phyloP scores from a whole-genome alignment of 2,329 filamentous ascomycete species.

The Diaporthe amygdali region DNA sequence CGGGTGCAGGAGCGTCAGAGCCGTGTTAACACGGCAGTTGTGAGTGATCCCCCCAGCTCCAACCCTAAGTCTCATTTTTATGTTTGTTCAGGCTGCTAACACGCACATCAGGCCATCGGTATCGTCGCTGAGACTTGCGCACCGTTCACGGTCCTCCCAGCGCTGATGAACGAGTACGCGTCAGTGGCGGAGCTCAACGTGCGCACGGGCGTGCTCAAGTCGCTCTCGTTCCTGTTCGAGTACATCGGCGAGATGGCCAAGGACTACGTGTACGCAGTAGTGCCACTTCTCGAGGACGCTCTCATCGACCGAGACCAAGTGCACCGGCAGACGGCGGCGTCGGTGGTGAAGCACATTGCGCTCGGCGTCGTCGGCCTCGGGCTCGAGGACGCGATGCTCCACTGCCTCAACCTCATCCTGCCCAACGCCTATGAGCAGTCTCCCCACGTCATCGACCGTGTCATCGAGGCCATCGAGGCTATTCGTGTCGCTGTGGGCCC shows the following conservation, averaged over 20 bases:
- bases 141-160: slow-evolving; percentile 97
- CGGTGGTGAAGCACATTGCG: slow-evolving; percentile 96
- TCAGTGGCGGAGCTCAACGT: slow-evolving; percentile 98
- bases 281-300: slow-evolving; percentile 92
- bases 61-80: too few species aligned
- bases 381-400: slow-evolving; percentile 98
- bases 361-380: slow-evolving; percentile 96
- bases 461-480: slow-evolving; percentile 96
- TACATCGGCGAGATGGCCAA: slow-evolving; percentile 99
- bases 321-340: slow-evolving; percentile 94
- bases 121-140: slow-evolving; percentile 99
- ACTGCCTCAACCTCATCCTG: slow-evolving; percentile 93
- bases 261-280: slow-evolving; percentile 98
- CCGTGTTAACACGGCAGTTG: slow-evolving; percentile 94
- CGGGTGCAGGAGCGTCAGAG: slow-evolving; percentile 97
- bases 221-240: slow-evolving; percentile 95
- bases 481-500: slow-evolving; percentile 93
- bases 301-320: slow-evolving; percentile 98
- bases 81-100: neutral
- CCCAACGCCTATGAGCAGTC: slow-evolving; percentile 98
- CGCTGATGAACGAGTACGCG: slow-evolving; percentile 95
- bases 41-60: neutral
- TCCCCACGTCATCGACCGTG: slow-evolving; percentile 96
- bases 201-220: slow-evolving; percentile 97
- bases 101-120: slow-evolving; percentile 70